Evolutionary conservation across 2,329 filamentous ascomycete species (phyloP), one percentile per base, ranked within the genome.

Genomic region (Coniochaeta pulveracea): DNA sequence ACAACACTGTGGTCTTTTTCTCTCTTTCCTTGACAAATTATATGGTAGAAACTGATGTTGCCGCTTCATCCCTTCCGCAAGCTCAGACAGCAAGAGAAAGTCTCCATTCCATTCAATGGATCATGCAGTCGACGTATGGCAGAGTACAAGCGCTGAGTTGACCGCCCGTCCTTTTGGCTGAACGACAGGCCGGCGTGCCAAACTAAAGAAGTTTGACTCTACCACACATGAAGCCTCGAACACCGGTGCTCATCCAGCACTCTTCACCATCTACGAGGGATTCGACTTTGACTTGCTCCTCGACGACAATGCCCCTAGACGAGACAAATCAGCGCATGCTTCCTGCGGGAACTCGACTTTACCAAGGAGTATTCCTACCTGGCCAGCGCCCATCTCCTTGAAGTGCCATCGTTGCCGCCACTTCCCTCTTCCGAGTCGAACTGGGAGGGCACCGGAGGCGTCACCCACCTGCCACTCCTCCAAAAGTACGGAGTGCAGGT

Each of bases 161-260:
- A n/a, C n/a, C n/a, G n/a, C n/a, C n/a, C n/a, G n/a, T n/a, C n/a
- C n/a, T n/a, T n/a, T n/a, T n/a, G n/a, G n/a, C n/a, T n/a, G n/a
- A n/a, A n/a, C n/a, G n/a, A n/a, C n/a, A n/a, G n/a, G n/a, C n/a
- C n/a, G n/a, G n/a, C n/a, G n/a, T n/a, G n/a, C n/a, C n/a, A n/a
- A n/a, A n/a, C n/a, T n/a, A n/a, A n/a, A n/a, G n/a, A n/a, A 61
- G 40, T 12, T 39, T 44, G 21, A 70, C 42, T 25, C 43, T 58
- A 1, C 69, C 72, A 37, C 52, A 60, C 10, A 77, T 63, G 43
- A 93, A 94, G 0, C 89, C 89, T 42, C 81, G 71, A 2, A 89
- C 80, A 0, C 83, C 86, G 54, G 89, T 95, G 54, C 86, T 94
- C 34, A 95, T 59, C 82, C 85, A 93, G 40, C 88, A 81, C 34